phyloP scores from a whole-genome alignment of 139 green algal species.

The Mesostigma viride region DNA sequence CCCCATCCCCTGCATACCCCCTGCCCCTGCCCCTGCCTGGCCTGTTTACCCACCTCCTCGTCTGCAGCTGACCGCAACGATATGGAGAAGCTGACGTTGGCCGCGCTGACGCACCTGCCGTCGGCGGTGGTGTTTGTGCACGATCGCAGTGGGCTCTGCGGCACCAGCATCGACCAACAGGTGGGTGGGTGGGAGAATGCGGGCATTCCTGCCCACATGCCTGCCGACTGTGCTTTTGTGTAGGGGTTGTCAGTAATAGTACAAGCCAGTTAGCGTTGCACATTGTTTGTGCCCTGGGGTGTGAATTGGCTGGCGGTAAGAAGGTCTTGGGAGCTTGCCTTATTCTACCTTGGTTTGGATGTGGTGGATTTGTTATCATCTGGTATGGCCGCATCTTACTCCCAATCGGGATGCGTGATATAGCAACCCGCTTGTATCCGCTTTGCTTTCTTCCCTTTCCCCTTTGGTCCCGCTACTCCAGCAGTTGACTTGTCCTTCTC shows the following conservation, averaged over 20 bases:
- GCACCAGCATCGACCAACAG: slow-evolving; percentile 39
- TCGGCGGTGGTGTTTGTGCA: slow-evolving; percentile 75
- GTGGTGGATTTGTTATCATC: too few relatives aligned
- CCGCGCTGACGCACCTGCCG: slow-evolving; percentile 72
- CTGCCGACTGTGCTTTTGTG: background rate
- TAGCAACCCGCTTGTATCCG: too few relatives aligned
- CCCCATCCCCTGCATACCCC: too few relatives aligned
- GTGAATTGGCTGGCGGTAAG: too few relatives aligned
- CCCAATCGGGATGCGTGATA: too few relatives aligned
- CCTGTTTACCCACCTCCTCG: background rate
- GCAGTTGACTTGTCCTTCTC: background rate
- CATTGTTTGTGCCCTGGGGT: background rate
- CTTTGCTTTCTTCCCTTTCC: too few relatives aligned
- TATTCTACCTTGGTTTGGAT: too few relatives aligned
- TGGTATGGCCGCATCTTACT: too few relatives aligned
- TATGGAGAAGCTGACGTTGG: slow-evolving; percentile 90
- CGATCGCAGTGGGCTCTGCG: slow-evolving; percentile 85
- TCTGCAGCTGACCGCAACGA: slow-evolving; percentile 64
- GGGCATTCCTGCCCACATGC: too few relatives aligned
- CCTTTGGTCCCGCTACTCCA: too few relatives aligned
- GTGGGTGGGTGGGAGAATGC: slow-evolving; percentile 9
- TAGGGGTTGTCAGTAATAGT: slow-evolving; percentile 2
- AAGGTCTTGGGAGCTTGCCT: too few relatives aligned
- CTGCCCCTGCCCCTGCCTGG: too few relatives aligned
- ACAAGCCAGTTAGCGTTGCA: background rate